Conservation (phyloP, 306 rosid species). For the Cicer judaicum region DNA sequence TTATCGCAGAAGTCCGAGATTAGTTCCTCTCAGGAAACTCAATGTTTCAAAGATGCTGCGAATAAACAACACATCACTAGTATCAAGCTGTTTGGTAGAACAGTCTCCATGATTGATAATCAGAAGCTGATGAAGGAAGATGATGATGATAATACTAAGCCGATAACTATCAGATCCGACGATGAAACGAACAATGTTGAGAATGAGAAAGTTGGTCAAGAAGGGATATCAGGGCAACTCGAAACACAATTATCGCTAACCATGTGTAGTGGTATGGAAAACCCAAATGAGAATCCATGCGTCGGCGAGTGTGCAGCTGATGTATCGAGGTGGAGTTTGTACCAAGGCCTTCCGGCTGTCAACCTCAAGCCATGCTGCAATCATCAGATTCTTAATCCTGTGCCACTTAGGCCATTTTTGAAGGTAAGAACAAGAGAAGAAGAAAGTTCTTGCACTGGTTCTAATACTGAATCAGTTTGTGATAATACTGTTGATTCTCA, state of each 20-base stretch:
- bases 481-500: slow-evolving; percentile 55
- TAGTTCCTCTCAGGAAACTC: slow-evolving; percentile 50
- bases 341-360: slow-evolving; percentile 53
- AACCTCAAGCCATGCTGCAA: slow-evolving; percentile 39
- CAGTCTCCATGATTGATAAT: slow-evolving; percentile 55
- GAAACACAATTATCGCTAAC: slow-evolving; percentile 58
- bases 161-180: slow-evolving; percentile 37
- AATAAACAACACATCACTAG: slow-evolving; percentile 39
- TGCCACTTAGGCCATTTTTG: slow-evolving; percentile 39
- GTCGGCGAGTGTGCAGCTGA: slow-evolving; percentile 37
- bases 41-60: slow-evolving; percentile 40
- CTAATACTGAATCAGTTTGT: slow-evolving; percentile 54
- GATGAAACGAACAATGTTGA: slow-evolving; percentile 40
- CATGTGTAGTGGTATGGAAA: slow-evolving; percentile 40
- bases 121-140: slow-evolving; percentile 44
- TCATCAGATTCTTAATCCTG: slow-evolving; percentile 44
- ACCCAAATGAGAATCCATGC: slow-evolving; percentile 43
- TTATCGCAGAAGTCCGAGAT: slow-evolving; percentile 63
- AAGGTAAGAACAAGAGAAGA: slow-evolving; percentile 49
- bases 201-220: slow-evolving; percentile 50
- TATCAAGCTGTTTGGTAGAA: slow-evolving; percentile 88
- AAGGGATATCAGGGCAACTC: slow-evolving; percentile 45
- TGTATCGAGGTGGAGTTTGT: slow-evolving; percentile 55
- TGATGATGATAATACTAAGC: slow-evolving; percentile 39
- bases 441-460: slow-evolving; percentile 65